Percentiles rank a stretch among this genome's conserved stretches.
Evolutionary conservation across 225 moss, liverwort and hornwort species (phyloP).

Genomic region (Pleurozium schreberi): DNA sequence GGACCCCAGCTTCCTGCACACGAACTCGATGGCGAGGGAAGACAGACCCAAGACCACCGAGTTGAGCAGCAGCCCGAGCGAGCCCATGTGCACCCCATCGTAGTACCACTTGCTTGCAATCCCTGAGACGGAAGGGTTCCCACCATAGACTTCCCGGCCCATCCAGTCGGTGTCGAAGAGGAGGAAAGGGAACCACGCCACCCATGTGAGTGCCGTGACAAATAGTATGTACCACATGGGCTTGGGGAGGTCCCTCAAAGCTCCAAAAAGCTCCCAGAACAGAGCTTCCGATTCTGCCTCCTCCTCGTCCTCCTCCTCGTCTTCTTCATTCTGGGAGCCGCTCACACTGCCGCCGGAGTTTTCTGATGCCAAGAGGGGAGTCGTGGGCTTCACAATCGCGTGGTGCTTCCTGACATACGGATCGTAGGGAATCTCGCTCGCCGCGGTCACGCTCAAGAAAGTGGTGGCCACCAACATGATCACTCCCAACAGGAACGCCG

Average conservation of each 20-base stretch:
- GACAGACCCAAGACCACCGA: constrained; percentile 60
- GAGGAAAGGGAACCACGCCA: constrained; percentile 90
- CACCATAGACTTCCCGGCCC: constrained; percentile 82
- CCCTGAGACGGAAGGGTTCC: constrained; percentile 11
- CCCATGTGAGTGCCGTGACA: constrained; percentile 77
- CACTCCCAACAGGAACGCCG: constrained; percentile 72
- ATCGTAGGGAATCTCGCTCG: constrained; percentile 59
- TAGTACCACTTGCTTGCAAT: constrained; percentile 17
- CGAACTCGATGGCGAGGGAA: constrained; percentile 62
- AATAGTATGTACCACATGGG: constrained; percentile 81
- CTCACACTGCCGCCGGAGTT: neutral
- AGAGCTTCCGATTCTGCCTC: constrained; percentile 57
- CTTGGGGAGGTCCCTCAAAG: constrained; percentile 55
- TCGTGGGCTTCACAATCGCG: constrained; percentile 9
- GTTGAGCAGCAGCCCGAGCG: constrained; percentile 63
- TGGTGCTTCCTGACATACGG: constrained; percentile 6
- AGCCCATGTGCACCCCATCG: constrained; percentile 75
- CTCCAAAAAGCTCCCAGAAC: constrained; percentile 63
- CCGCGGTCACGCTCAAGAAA: constrained; percentile 59
- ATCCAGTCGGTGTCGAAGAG: constrained; percentile 97
- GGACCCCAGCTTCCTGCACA: constrained; percentile 58
- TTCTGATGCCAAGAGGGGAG: constrained; percentile 34
- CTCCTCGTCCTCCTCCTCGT: constrained; percentile 61
- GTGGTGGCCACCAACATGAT: constrained; percentile 44
- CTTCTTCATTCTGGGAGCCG: constrained; percentile 24